These are phyloP conservation scores for Stephania japonica DNA, from an alignment of 164 flowering plant genomes.

Conservation along the genomic window DNA sequence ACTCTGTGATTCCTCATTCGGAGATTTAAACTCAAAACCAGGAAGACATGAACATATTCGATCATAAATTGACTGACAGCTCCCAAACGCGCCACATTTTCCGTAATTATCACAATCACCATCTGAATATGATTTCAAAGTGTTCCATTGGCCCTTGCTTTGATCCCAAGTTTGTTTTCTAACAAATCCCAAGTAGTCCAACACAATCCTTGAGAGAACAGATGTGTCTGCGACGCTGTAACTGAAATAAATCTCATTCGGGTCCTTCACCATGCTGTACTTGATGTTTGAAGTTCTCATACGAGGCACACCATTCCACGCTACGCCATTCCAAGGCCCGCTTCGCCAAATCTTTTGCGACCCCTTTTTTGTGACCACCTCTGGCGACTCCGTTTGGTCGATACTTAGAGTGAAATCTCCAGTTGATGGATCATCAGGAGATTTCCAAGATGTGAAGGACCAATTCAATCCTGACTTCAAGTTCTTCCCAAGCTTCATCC, in stretches of 20 bases:
- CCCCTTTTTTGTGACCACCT: slow-evolving; percentile 18
- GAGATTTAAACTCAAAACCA: slow-evolving; percentile 11
- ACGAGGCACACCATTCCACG: slow-evolving; percentile 19
- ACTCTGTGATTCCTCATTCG: slow-evolving; percentile 9
- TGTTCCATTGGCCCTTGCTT: background rate
- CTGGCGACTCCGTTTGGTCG: slow-evolving; percentile 24
- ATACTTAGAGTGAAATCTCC: slow-evolving; percentile 24
- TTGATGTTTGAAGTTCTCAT: background rate
- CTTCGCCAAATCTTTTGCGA: slow-evolving; percentile 10
- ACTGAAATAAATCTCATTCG: slow-evolving; percentile 2
- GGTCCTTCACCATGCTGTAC: slow-evolving; percentile 3
- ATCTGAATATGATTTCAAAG: background rate
- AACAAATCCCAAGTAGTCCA: background rate
- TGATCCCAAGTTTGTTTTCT: background rate
- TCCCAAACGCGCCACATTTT: slow-evolving; percentile 5
- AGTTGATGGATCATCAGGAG: background rate
- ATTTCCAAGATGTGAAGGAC: slow-evolving; percentile 26
- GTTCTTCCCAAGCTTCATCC: slow-evolving; percentile 31
- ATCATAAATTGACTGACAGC: background rate
- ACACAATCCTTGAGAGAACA: background rate
- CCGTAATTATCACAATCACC: slow-evolving; percentile 1
- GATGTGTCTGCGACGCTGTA: slow-evolving; percentile 3
- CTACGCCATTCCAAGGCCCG: slow-evolving; percentile 22
- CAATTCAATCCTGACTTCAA: slow-evolving; percentile 28
- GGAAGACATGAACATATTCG: slow-evolving; percentile 11